phyloP scores from a whole-genome alignment of 2,329 filamentous ascomycete genomes.

The Cucurbitaria berberidis region DNA sequence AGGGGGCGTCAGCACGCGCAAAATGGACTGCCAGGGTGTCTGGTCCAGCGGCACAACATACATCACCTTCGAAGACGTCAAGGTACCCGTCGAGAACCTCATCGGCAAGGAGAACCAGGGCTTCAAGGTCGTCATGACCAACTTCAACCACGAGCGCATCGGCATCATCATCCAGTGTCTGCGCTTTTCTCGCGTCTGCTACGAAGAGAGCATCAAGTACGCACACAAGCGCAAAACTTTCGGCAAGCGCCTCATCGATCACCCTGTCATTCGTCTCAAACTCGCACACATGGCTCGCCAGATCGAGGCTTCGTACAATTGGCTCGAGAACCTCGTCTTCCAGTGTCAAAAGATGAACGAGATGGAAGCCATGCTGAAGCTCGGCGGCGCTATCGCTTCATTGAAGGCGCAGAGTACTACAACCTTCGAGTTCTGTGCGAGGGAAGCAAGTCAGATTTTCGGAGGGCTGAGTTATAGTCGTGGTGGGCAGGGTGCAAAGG shows the following conservation, averaged over 20 bases:
- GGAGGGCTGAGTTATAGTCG: conserved; percentile 90
- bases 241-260: conserved; percentile 93
- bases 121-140: conserved; percentile 99
- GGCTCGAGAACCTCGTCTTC: conserved; percentile 94
- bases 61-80: conserved; percentile 98
- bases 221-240: conserved; percentile 97
- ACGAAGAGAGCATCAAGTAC: conserved; percentile 95
- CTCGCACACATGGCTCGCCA: conserved; percentile 98
- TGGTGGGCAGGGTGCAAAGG: conserved; percentile 92
- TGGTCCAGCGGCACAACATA: conserved; percentile 96
- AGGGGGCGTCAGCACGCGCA: conserved; percentile 87
- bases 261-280: conserved; percentile 97
- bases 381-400: conserved; percentile 90
- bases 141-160: conserved; percentile 99
- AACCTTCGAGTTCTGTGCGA: conserved; percentile 96
- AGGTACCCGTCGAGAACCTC: conserved; percentile 98
- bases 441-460: conserved; percentile 97
- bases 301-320: conserved; percentile 95
- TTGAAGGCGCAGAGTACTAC: conserved; percentile 93
- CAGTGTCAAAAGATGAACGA: conserved; percentile 94
- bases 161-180: conserved; percentile 98
- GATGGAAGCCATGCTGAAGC: conserved; percentile 92
- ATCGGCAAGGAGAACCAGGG: conserved; percentile 98
- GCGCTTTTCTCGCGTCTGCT: conserved; percentile 95
- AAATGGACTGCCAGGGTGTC: conserved; percentile 92